These are phyloP conservation scores for Penicillium canariense DNA, from an alignment of 495 filamentous ascomycete species.

Conservation along the genomic window DNA sequence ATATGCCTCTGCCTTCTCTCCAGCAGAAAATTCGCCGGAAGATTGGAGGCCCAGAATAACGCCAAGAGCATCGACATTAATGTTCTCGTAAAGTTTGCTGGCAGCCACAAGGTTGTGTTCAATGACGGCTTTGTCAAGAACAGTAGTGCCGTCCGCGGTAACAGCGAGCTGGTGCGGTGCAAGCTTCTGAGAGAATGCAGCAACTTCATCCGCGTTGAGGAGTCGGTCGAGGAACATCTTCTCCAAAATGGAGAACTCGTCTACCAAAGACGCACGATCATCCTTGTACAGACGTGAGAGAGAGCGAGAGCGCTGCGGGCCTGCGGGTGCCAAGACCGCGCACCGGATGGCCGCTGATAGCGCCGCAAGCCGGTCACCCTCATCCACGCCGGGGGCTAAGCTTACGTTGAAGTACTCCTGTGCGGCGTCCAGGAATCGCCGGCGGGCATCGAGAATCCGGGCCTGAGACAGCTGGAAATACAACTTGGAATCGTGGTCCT, in stretches of 20 bases:
- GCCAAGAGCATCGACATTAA: slow-evolving; percentile 74
- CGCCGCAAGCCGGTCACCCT: slow-evolving; percentile 80
- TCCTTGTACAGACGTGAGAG: slow-evolving; percentile 91
- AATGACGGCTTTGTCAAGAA: slow-evolving; percentile 89
- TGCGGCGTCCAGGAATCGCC: slow-evolving; percentile 86
- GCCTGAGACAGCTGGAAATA: slow-evolving; percentile 90
- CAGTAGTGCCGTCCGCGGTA: slow-evolving; percentile 86
- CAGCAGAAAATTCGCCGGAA: slow-evolving; percentile 49
- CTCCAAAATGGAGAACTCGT: slow-evolving; percentile 86
- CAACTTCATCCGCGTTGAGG: slow-evolving; percentile 74
- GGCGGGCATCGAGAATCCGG: slow-evolving; percentile 85
- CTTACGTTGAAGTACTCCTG: slow-evolving; percentile 84
- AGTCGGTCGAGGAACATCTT: slow-evolving; percentile 96
- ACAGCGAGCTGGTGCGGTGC: slow-evolving; percentile 84
- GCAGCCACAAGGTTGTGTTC: slow-evolving; percentile 92
- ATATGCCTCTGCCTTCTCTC: slow-evolving; percentile 83
- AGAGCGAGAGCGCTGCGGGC: slow-evolving; percentile 74
- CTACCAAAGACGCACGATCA: slow-evolving; percentile 71
- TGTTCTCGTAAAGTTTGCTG: slow-evolving; percentile 86
- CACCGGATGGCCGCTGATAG: slow-evolving; percentile 88
- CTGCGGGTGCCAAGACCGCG: slow-evolving; percentile 90
- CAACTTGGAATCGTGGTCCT: slow-evolving; percentile 67
- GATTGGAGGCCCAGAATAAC: slow-evolving; percentile 64
- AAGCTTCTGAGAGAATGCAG: slow-evolving; percentile 76
- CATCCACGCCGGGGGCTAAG: slow-evolving; percentile 69